These are phyloP conservation scores for Chlorella sorokiniana DNA, from an alignment of 139 green algal genomes.

Conservation along the genomic window DNA sequence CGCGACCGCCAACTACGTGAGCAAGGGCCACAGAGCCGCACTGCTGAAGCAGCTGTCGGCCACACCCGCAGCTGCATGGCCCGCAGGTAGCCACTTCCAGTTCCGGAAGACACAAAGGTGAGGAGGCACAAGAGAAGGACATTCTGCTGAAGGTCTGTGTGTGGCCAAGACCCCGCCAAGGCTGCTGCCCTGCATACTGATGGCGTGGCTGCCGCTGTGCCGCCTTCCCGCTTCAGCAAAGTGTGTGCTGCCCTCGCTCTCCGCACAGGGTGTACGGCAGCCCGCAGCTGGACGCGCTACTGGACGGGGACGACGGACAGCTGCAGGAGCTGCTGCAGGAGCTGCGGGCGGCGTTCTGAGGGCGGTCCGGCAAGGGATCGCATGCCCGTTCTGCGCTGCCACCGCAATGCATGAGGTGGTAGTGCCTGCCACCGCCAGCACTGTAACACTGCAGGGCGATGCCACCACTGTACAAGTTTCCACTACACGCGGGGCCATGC, in stretches of 20 bases:
- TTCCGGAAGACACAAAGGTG: slow-evolving; percentile 9
- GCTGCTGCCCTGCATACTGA: no score
- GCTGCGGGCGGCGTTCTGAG: neutral
- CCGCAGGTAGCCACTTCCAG: neutral
- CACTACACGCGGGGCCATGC: neutral
- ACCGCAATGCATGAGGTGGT: neutral
- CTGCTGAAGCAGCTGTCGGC: slow-evolving; percentile 14
- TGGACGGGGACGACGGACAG: neutral
- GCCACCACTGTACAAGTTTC: no score
- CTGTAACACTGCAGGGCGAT: no score
- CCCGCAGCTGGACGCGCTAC: slow-evolving; percentile 20
- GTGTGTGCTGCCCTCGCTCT: neutral
- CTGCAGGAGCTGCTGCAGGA: slow-evolving; percentile 4
- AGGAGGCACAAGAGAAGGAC: neutral
- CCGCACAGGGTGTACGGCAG: slow-evolving; percentile 11
- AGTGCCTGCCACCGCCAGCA: neutral
- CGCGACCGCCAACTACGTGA: neutral
- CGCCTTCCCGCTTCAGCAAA: neutral
- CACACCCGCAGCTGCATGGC: neutral
- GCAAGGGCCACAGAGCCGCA: neutral
- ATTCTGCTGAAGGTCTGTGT: no score
- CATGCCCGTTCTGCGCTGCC: no score
- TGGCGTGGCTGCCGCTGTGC: neutral
- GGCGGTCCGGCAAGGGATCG: neutral
- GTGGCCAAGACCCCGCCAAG: no score